Evolutionary conservation across 2,329 filamentous ascomycete species (phyloP).

Genomic region (Cryphonectria naterciae): DNA sequence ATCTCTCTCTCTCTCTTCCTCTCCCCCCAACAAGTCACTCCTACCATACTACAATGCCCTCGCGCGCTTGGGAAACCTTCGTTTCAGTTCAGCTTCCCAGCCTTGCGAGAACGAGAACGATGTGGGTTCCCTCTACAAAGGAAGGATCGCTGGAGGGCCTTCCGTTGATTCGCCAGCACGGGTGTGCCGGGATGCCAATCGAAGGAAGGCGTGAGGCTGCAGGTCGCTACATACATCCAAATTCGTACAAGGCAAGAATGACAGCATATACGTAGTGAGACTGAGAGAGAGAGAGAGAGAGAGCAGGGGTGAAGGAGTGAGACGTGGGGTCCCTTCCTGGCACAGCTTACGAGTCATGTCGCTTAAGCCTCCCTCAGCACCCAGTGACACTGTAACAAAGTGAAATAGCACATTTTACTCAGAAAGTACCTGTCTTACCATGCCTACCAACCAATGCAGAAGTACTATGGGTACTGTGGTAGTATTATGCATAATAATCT

Average conservation of each 20-base stretch:
- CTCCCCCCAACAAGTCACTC: not conserved
- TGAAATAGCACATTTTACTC: not conserved
- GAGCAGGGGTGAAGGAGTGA: too few species aligned
- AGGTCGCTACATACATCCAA: not conserved
- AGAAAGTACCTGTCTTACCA: not conserved
- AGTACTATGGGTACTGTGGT: too few species aligned
- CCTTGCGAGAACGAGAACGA: constrained; percentile 1
- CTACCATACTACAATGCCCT: not conserved
- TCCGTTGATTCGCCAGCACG: not conserved
- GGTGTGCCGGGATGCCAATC: not conserved
- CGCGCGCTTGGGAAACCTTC: not conserved
- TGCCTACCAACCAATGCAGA: not conserved
- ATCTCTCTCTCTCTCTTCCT: not conserved
- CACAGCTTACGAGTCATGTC: not conserved
- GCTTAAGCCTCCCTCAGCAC: not conserved
- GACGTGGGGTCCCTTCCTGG: too few species aligned
- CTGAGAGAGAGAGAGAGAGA: too few species aligned
- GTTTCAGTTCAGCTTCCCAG: not conserved
- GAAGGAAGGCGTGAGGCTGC: not conserved
- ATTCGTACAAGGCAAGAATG: not conserved
- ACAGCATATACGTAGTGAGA: not conserved
- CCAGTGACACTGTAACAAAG: too few species aligned
- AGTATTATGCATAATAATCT: not conserved
- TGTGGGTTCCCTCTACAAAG: not conserved
- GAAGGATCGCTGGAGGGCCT: not conserved